Conservation (phyloP, 1,139 yeast species). For the Taiozyma onychis region DNA sequence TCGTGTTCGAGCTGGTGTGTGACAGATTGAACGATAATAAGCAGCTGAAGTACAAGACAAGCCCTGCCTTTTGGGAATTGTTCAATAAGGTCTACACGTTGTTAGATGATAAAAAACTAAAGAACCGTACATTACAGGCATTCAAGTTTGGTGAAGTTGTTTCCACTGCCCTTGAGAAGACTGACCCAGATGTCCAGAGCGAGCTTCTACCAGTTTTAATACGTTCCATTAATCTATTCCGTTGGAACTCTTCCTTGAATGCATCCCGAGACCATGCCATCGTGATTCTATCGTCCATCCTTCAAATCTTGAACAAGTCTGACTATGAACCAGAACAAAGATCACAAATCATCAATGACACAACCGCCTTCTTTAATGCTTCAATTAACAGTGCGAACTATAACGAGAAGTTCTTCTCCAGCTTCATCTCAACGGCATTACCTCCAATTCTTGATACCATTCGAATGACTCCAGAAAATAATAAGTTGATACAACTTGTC, state of each 20-base stretch:
- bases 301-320: background rate
- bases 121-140: constrained; percentile 33
- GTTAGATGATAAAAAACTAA: constrained; percentile 21
- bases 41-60: constrained; percentile 37
- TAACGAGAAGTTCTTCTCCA: constrained; percentile 12
- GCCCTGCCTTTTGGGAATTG: constrained; percentile 42
- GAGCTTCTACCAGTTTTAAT: constrained; percentile 14
- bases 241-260: constrained; percentile 15
- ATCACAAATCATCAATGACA: constrained; percentile 3
- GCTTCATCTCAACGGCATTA: constrained; percentile 17
- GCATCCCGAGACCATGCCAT: constrained; percentile 13
- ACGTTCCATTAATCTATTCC: constrained; percentile 22
- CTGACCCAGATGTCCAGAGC: constrained; percentile 1
- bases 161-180: constrained; percentile 13
- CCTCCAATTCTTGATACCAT: constrained; percentile 10
- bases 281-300: constrained; percentile 11
- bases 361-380: constrained; percentile 12
- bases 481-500: constrained; percentile 7
- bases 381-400: constrained; percentile 11
- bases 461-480: background rate
- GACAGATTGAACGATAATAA: constrained; percentile 56
- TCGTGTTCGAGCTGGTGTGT: constrained; percentile 59
- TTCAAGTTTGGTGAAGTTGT: constrained; percentile 33
- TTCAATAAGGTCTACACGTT: constrained; percentile 37
- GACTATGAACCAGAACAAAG: background rate